Percentiles rank a stretch among this genome's conserved stretches.
Evolutionary conservation across 805 yeast species (phyloP).

Genomic region (Kurtzmaniella fragi): DNA sequence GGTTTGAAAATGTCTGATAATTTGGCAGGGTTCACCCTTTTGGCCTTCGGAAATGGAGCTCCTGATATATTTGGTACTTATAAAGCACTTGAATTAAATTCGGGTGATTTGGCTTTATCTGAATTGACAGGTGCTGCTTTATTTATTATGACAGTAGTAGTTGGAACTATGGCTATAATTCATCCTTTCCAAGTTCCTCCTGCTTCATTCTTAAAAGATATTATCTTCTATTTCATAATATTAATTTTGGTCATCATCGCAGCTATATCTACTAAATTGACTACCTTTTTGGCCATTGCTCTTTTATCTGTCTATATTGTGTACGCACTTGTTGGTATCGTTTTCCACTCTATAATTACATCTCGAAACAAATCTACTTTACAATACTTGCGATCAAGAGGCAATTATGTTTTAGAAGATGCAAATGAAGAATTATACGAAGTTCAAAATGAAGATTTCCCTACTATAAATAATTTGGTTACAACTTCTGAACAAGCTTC

Average conservation of each 20-base stretch:
- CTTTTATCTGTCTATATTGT: slow-evolving; percentile 52
- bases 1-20: slow-evolving; percentile 64
- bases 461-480: slow-evolving; percentile 1
- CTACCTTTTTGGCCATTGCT: slow-evolving; percentile 46
- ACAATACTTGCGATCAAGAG: slow-evolving; percentile 19
- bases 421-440: neutral
- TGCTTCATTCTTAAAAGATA: slow-evolving; percentile 54
- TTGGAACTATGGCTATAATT: slow-evolving; percentile 71
- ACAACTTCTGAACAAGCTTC: neutral
- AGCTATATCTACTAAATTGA: slow-evolving; percentile 50
- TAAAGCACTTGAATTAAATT: slow-evolving; percentile 70
- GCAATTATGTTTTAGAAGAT: slow-evolving; percentile 10
- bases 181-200: slow-evolving; percentile 58
- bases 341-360: slow-evolving; percentile 16
- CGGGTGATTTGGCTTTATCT: slow-evolving; percentile 77
- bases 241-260: slow-evolving; percentile 47
- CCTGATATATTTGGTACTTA: slow-evolving; percentile 87
- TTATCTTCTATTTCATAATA: slow-evolving; percentile 43
- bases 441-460: slow-evolving; percentile 22
- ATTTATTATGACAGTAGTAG: slow-evolving; percentile 72
- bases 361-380: slow-evolving; percentile 8
- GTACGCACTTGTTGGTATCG: slow-evolving; percentile 51
- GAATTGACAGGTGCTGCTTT: slow-evolving; percentile 90
- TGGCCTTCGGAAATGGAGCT: slow-evolving; percentile 90
- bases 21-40: slow-evolving; percentile 76